phyloP scores from a whole-genome alignment of 305 asterid genomes.

The Rubia peregrina region DNA sequence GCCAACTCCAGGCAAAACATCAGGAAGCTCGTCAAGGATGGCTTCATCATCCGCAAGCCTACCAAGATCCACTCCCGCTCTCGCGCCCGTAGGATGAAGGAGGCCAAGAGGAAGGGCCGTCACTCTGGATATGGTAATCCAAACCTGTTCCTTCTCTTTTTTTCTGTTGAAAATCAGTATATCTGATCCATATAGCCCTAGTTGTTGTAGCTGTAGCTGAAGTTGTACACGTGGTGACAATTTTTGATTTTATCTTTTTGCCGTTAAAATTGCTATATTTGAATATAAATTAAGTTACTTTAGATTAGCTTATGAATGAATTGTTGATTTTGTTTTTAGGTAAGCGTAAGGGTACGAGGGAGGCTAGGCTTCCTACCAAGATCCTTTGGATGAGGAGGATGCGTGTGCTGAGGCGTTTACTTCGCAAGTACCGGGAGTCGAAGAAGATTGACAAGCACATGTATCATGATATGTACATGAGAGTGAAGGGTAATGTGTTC shows the following conservation, averaged over 20 bases:
- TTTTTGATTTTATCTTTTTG: neutral
- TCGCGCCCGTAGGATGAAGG: conserved; percentile 20
- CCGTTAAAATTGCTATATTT: neutral
- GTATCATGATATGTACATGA: conserved; percentile 25
- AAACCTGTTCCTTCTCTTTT: neutral
- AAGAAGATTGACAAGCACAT: conserved; percentile 27
- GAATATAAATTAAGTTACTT: too few species aligned
- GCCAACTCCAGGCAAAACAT: conserved; percentile 37
- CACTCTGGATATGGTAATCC: conserved; percentile 13
- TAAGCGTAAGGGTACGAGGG: conserved; percentile 32
- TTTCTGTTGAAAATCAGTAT: too few species aligned
- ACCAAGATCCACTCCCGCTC: conserved; percentile 19
- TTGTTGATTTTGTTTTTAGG: conserved; percentile 10
- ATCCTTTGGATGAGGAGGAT: conserved; percentile 32
- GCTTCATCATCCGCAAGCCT: conserved; percentile 14
- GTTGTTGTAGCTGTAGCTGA: too few species aligned
- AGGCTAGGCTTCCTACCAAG: conserved; percentile 30
- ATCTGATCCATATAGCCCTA: too few species aligned
- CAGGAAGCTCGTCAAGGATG: conserved; percentile 15
- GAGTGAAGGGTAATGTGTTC: conserved; percentile 23
- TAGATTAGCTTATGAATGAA: neutral
- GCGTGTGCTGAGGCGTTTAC: conserved; percentile 25
- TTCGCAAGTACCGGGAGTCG: conserved; percentile 22
- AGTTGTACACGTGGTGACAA: neutral
- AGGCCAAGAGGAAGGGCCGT: conserved; percentile 15